Conservation (phyloP, 495 filamentous ascomycete genomes). For the Penicillium arizonense region DNA sequence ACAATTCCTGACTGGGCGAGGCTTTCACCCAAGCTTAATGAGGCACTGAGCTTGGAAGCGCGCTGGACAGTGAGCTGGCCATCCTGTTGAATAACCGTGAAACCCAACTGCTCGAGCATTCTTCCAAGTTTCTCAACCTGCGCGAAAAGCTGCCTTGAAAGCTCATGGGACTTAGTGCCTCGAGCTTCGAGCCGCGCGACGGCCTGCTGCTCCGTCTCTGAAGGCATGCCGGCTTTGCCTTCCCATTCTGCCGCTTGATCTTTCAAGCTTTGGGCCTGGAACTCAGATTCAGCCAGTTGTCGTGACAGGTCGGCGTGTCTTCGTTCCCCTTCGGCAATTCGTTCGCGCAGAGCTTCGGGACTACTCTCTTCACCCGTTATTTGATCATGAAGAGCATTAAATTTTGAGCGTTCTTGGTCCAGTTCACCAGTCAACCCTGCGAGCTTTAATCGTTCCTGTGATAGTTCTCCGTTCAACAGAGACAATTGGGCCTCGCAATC, state of each 20-base stretch:
- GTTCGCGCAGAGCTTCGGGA: conserved; percentile 69
- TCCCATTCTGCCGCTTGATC: conserved; percentile 62
- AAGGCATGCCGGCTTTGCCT: conserved; percentile 52
- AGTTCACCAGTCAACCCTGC: conserved; percentile 61
- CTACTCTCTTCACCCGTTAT: conserved; percentile 78
- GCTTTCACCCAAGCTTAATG: conserved; percentile 56
- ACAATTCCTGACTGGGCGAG: conserved; percentile 60
- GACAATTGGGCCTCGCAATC: conserved; percentile 36
- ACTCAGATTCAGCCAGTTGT: conserved; percentile 64
- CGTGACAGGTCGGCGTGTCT: conserved; percentile 59
- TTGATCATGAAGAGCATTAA: conserved; percentile 62
- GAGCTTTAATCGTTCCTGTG: conserved; percentile 57
- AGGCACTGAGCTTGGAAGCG: conserved; percentile 62
- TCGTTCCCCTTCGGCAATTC: conserved; percentile 66
- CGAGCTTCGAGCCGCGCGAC: conserved; percentile 57
- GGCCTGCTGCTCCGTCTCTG: conserved; percentile 48
- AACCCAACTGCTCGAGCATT: conserved; percentile 83
- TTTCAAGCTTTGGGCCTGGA: conserved; percentile 62
- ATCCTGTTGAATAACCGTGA: conserved; percentile 71
- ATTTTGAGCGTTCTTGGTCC: conserved; percentile 60
- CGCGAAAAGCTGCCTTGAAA: conserved; percentile 74
- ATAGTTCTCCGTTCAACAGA: conserved; percentile 40
- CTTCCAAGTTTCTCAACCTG: conserved; percentile 74
- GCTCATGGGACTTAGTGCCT: conserved; percentile 68
- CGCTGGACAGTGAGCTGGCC: conserved; percentile 73